Base-by-base conservation (phyloP, 768 basidiomycete species). In the Termitomyces bulborhizus region DNA sequence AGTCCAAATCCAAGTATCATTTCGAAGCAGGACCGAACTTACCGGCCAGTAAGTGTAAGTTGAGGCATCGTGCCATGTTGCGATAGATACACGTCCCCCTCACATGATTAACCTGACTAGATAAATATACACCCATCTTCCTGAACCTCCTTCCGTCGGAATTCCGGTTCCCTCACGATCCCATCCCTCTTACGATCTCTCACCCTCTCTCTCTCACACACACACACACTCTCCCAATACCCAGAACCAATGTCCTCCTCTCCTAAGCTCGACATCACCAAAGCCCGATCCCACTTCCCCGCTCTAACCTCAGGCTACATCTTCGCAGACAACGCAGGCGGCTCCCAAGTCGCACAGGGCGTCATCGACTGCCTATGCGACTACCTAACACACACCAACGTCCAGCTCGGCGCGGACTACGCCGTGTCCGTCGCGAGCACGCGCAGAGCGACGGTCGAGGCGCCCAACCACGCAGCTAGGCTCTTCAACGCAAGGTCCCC, bases 301-400 rank as follows among this genome's bases (percentile, higher is more conserved):
- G 69, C 84, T 3, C 71, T 90, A 27, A 66, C 72, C 31, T 70
- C 74, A 1, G 83, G 81, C 1, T 89, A 76, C 62, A 76, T 88
- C 57, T 90, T 80, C 62, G 89, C 76, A 3, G 88, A 90, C 71
- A 90, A 87, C 56, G 89, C 88, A 0, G 88, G 87, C 0, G 88
- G 88, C 7, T 88, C 87, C 3, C 88, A 79, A 65, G 80, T 77
- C 39, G 69, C 81, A 1, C 71, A 77, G 46, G 69, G 69, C 47
- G 82, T 83, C 32, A 79, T 83, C 53, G 78, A 85, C 60, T 69
- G 76, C 42, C 77, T 90, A 62, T 74, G 73, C 21, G 84, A 88
- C 64, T 92, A 90, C 63, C 77, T 91, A 13, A 55, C 77, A 32
- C 81, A 85, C 69, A 83, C 84, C 7, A 91, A 91, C 62, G 86